Evolutionary conservation across 1,284 basidiomycete species (phyloP), one percentile per base, ranked within the genome.

Genomic region (Ustilago vetiveriae): DNA sequence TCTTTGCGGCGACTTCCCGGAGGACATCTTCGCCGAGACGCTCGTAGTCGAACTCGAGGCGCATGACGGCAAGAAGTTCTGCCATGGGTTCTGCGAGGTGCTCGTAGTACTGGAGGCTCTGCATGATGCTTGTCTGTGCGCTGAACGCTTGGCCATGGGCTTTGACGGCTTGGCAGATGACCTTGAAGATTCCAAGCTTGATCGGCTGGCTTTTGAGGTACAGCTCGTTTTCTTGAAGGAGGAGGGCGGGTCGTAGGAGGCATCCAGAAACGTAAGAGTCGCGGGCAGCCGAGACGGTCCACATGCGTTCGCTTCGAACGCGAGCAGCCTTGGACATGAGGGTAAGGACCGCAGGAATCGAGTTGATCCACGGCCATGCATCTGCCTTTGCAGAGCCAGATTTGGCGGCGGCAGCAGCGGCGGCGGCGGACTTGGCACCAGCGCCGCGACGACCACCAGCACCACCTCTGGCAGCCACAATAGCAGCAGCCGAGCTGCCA

Each of bases 41-140:
- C 4, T 89, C 85, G 73, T 94, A 89, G 82, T 97, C 94, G 76
- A 91, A 98, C 55, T 96, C 91, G 70, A 89, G 89, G 16, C 90
- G 87, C 40, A 98, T 86, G 38, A 90, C 84, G 26, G 88, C 86
- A 8, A 98, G 86, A 32, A 92, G 89, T 73, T 98, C 94, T 0
- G 94, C 94, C 89, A 97, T 92, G 0, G 91, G 89, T 78, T 98
- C 94, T 0, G 91, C 88, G 24, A 97, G 87, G 81, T 98, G 94
- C 76, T 98, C 95, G 76, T 90, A 92, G 83, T 95, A 96, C 63
- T 95, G 93, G 13, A 98, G 85, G 52, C 88, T 89, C 82, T 97
- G 94, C 83, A 94, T 90, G 82, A 98, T 92, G 63, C 88, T 88
- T 52, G 92, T 94, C 78, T 96, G 93, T 5, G 74, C 79, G 33